phyloP scores from a whole-genome alignment of 2,329 filamentous ascomycete species.

The Fusarium duplospermum region DNA sequence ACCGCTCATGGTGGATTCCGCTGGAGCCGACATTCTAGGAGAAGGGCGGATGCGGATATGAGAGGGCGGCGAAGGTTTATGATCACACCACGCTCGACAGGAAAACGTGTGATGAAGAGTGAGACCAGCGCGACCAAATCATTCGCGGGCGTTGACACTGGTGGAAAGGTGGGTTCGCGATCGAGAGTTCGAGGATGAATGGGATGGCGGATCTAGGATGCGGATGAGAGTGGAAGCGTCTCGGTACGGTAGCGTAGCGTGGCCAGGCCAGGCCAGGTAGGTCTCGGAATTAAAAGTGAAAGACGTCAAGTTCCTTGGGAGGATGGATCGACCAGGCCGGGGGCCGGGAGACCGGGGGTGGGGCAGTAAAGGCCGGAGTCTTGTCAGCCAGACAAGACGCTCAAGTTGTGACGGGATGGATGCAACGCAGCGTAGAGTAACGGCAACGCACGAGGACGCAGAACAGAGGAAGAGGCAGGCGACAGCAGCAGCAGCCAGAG shows the following conservation, averaged over 20 bases:
- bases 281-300: constrained; percentile 44
- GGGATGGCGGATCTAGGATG: constrained; percentile 29
- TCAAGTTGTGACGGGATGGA: constrained; percentile 33
- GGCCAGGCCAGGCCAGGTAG: constrained; percentile 26
- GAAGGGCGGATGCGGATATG: constrained; percentile 16
- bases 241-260: constrained; percentile 29
- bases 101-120: constrained; percentile 16
- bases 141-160: constrained; percentile 25
- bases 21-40: constrained; percentile 47
- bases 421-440: constrained; percentile 31
- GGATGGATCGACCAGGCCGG: constrained; percentile 43
- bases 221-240: constrained; percentile 25
- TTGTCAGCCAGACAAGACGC: constrained; percentile 41
- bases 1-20: constrained; percentile 49
- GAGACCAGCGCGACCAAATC: constrained; percentile 32
- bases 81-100: constrained; percentile 42
- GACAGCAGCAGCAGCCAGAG: neutral
- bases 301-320: constrained; percentile 45
- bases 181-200: constrained; percentile 14
- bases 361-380: constrained; percentile 38
- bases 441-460: constrained; percentile 3
- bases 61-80: constrained; percentile 34
- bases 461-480: constrained; percentile 5
- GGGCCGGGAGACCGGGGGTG: constrained; percentile 44
- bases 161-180: constrained; percentile 10